phyloP scores from a whole-genome alignment of 2,329 filamentous ascomycete genomes.

The Microdochium paspali region DNA sequence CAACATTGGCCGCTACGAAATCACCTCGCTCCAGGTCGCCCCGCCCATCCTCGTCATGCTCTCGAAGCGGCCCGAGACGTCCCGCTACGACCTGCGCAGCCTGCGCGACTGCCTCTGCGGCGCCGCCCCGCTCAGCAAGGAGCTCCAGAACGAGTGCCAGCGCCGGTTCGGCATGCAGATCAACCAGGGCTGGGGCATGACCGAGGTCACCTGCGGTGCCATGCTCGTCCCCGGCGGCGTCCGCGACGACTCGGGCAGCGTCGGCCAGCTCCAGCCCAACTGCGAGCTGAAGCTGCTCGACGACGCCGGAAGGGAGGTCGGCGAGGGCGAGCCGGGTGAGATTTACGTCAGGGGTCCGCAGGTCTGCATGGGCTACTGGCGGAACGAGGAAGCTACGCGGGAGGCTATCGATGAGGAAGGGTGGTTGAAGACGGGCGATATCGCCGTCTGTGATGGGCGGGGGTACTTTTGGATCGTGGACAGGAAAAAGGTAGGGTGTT shows the following conservation, averaged over 20 bases:
- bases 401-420: conserved; percentile 39
- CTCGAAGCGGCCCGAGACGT: conserved; percentile 44
- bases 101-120: conserved; percentile 37
- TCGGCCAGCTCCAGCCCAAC: conserved; percentile 44
- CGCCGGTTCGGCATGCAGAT: conserved; percentile 27
- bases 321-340: conserved; percentile 38
- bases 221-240: conserved; percentile 29
- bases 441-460: conserved; percentile 36
- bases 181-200: conserved; percentile 53
- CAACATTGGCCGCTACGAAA: conserved; percentile 37
- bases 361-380: conserved; percentile 50
- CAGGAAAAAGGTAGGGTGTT: conserved; percentile 33
- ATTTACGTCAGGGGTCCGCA: conserved; percentile 45
- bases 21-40: conserved; percentile 43
- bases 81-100: conserved; percentile 40
- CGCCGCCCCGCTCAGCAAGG: conserved; percentile 38
- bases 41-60: conserved; percentile 51
- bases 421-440: conserved; percentile 52
- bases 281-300: conserved; percentile 42
- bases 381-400: conserved; percentile 41
- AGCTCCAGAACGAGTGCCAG: conserved; percentile 36
- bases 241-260: conserved; percentile 31
- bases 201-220: conserved; percentile 36
- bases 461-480: conserved; percentile 43
- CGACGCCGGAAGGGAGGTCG: conserved; percentile 40